phyloP scores from a whole-genome alignment of 2,329 filamentous ascomycete species.

The Talaromyces sp. region DNA sequence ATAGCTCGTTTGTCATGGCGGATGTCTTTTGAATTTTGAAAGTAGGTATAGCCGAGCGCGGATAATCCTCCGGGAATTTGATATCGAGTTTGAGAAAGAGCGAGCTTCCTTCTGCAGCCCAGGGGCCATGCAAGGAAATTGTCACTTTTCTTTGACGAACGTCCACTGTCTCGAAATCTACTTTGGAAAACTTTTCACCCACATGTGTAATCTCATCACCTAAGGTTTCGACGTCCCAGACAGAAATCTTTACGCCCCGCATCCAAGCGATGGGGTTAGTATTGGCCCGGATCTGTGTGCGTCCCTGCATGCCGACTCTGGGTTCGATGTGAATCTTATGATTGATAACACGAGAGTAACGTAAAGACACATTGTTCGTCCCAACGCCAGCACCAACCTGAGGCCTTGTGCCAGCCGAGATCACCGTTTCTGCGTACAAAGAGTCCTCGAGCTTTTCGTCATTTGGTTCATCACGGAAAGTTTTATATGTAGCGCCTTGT shows the following conservation, averaged over 20 bases:
- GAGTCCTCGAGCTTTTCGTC: constrained; percentile 54
- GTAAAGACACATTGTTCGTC: constrained; percentile 51
- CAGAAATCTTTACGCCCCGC: constrained; percentile 60
- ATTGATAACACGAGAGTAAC: constrained; percentile 48
- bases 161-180: constrained; percentile 59
- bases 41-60: constrained; percentile 47
- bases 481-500: constrained; percentile 80
- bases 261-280: constrained; percentile 63
- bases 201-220: constrained; percentile 61
- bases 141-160: constrained; percentile 52
- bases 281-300: constrained; percentile 46
- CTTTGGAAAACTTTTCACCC: constrained; percentile 59
- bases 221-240: constrained; percentile 53
- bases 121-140: constrained; percentile 59
- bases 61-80: constrained; percentile 58
- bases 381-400: constrained; percentile 37
- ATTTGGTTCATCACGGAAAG: constrained; percentile 71
- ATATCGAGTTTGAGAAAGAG: constrained; percentile 58
- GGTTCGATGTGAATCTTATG: constrained; percentile 49
- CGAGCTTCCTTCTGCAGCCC: constrained; percentile 52
- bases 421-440: constrained; percentile 28
- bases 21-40: constrained; percentile 58
- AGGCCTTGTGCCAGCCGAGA: constrained; percentile 27
- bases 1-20: constrained; percentile 51
- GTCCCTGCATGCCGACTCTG: constrained; percentile 48